Evolutionary conservation across 768 basidiomycete species (phyloP), one percentile per base, ranked within the genome.

Genomic region (Termitomyces sp.): DNA sequence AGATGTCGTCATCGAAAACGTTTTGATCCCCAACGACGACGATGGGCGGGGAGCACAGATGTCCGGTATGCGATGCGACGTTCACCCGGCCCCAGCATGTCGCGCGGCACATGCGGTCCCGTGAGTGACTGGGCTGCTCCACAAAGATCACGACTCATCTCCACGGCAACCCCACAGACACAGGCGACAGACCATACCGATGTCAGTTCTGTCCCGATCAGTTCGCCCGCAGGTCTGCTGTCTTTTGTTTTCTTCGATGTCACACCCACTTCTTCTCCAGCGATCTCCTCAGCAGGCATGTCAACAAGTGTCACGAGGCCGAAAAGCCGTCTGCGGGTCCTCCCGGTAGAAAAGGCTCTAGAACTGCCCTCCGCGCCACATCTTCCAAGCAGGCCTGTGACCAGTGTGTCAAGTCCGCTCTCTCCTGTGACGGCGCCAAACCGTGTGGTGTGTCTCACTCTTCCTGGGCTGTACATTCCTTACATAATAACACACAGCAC

Each of bases 61-160:
- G 92, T 69, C 86, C 91, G 13, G 90, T 92, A 9, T 93, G 90
- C 69, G 83, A 88, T 62, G 88, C 91, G 0, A 92, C 90, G 0
- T 93, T 93, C 62, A 93, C 90, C 18, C 80, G 90, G 52, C 90
- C 91, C 36, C 90, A 93, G 66, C 90, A 93, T 81, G 90, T 93
- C 49, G 88, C 89, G 1, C 76, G 90, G 49, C 91, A 92, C 72
- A 92, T 92, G 90, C 85, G 91, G 68, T 52, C 52, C 16, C 52
- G 52, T 52, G 24, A 40, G 52, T 40, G 2, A 2, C 3, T 16
- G n/a, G 1, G 14, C 45, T 3, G 33, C 33, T 36, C 49, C 22
- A 51, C 49, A 9, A 9, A 2, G 22, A 18, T 11, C 49, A 32
- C 3, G 3, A 2, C 33, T 36, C 14, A 51, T 5, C 49, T 44